A percentile compares a stretch with the other conserved stretches of the same genome.
These are phyloP conservation scores for Aschersonia sp. DNA, from an alignment of 2,329 filamentous ascomycete genomes.

Conservation along the genomic window DNA sequence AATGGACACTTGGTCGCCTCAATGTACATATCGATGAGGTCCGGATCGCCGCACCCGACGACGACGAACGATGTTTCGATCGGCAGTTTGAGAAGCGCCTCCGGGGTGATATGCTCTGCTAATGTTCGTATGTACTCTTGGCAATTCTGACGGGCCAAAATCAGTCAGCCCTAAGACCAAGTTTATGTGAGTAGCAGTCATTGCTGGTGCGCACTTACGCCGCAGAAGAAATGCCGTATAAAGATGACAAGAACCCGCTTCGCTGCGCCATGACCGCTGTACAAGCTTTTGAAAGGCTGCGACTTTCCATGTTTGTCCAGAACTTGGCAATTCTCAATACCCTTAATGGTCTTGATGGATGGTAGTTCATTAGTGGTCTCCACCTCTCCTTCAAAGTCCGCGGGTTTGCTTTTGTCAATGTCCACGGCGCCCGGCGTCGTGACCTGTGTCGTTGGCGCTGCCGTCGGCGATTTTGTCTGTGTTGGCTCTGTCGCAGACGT, in stretches of 20 bases:
- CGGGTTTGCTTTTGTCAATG: conserved; percentile 24
- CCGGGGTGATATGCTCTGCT: conserved; percentile 39
- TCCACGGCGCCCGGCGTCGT: background rate
- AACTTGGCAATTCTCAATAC: conserved; percentile 40
- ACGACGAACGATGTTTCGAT: conserved; percentile 50
- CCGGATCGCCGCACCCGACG: conserved; percentile 57
- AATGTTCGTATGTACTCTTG: conserved; percentile 59
- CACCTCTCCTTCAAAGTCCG: conserved; percentile 42
- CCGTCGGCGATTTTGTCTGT: background rate
- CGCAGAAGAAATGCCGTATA: conserved; percentile 69
- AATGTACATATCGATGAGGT: conserved; percentile 53
- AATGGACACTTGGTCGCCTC: conserved; percentile 50
- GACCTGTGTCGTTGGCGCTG: background rate
- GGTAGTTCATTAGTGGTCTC: conserved; percentile 42
- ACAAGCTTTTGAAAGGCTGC: conserved; percentile 48
- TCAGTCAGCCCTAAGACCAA: background rate
- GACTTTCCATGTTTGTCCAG: conserved; percentile 47
- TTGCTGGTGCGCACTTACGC: conserved; percentile 34
- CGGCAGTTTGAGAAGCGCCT: conserved; percentile 33
- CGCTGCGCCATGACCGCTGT: conserved; percentile 37
- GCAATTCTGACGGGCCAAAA: conserved; percentile 41
- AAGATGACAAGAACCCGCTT: conserved; percentile 56
- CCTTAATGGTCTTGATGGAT: conserved; percentile 28
- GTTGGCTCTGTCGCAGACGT: background rate
- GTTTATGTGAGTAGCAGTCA: background rate